phyloP scores from a whole-genome alignment of 2,329 filamentous ascomycete species.

The Penicillium sp. region DNA sequence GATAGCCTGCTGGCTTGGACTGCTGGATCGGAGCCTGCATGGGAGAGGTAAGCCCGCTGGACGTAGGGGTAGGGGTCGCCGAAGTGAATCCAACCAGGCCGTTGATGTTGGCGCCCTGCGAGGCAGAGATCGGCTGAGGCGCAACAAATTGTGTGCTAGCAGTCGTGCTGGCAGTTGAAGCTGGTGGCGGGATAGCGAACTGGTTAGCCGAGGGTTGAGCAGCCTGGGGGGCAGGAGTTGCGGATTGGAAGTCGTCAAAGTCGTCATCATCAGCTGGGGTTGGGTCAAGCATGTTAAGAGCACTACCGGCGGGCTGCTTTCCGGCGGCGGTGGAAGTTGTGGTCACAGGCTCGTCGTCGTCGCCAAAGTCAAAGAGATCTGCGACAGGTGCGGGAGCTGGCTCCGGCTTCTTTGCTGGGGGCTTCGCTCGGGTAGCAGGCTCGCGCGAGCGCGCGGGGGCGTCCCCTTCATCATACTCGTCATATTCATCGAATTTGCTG shows the following conservation, averaged over 20 bases:
- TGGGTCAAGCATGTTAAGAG: constrained; percentile 51
- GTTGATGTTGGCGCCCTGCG: constrained; percentile 76
- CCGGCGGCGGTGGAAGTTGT: constrained; percentile 43
- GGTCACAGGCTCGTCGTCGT: constrained; percentile 66
- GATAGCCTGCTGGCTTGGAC: constrained; percentile 66
- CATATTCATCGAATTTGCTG: constrained; percentile 93
- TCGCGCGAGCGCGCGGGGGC: constrained; percentile 57
- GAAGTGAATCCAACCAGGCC: constrained; percentile 79
- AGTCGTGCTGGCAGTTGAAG: constrained; percentile 50
- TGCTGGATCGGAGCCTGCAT: constrained; percentile 43
- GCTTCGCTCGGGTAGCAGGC: constrained; percentile 41
- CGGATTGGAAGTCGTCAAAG: constrained; percentile 97
- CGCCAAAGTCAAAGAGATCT: constrained; percentile 86
- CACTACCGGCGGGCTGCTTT: constrained; percentile 49
- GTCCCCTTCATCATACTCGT: constrained; percentile 85
- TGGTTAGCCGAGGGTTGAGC: constrained; percentile 37
- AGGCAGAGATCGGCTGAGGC: constrained; percentile 81
- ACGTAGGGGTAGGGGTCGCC: constrained; percentile 69
- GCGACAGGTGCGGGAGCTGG: constrained; percentile 76
- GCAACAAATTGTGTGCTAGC: constrained; percentile 71
- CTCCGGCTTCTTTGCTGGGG: constrained; percentile 64
- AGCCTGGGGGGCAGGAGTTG: constrained; percentile 54
- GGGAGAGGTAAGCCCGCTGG: constrained; percentile 56
- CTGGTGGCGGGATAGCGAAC: constrained; percentile 45
- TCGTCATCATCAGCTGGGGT: constrained; percentile 73